These are phyloP conservation scores for Cardamine chenopodiifolia DNA, from an alignment of 345 rosid genomes.

Conservation along the genomic window DNA sequence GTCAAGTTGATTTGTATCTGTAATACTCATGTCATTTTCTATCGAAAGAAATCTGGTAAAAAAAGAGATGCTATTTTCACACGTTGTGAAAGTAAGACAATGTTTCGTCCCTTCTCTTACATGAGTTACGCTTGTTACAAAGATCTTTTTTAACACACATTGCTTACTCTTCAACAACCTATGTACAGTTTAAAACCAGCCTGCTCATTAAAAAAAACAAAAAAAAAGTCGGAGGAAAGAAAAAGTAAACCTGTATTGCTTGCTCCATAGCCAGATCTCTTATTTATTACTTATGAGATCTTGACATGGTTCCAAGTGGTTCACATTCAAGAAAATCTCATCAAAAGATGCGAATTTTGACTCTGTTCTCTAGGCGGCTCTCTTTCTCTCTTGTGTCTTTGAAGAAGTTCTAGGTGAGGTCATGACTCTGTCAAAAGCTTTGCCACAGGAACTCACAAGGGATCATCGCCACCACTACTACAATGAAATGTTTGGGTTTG, in stretches of 20 bases:
- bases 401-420: conserved; percentile 6
- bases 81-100: conserved; percentile 14
- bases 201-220: conserved; percentile 10
- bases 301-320: conserved; percentile 44
- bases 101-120: conserved; percentile 32
- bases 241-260: conserved; percentile 38
- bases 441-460: conserved; percentile 27
- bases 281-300: conserved; percentile 37
- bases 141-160: conserved; percentile 38
- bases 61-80: conserved; percentile 8
- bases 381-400: conserved; percentile 5
- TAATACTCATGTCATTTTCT: not conserved
- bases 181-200: conserved; percentile 40
- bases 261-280: conserved; percentile 46
- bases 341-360: conserved; percentile 14
- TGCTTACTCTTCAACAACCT: conserved; percentile 42
- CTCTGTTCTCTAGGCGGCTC: conserved; percentile 12
- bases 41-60: not conserved
- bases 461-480: conserved; percentile 39
- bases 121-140: conserved; percentile 37
- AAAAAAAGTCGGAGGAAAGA: conserved; percentile 24
- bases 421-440: conserved; percentile 36
- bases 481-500: conserved; percentile 57
- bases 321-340: conserved; percentile 36
- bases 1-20: conserved; percentile 1